Evolutionary conservation across 257 asterid species (phyloP), one percentile per base, ranked within the genome.

Genomic region (Gynochthodes officinalis): DNA sequence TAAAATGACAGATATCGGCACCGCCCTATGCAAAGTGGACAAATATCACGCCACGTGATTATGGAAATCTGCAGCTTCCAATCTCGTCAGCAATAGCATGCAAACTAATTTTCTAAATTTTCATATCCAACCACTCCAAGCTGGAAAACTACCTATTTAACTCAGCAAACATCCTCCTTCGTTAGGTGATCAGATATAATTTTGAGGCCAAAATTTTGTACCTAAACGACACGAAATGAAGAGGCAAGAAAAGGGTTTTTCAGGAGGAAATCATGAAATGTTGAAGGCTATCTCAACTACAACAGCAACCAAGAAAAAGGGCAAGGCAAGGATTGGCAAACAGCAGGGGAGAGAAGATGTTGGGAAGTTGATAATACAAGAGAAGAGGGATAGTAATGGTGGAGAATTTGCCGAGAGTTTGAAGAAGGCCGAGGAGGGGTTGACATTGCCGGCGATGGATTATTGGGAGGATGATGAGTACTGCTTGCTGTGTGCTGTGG

Each of bases 401-500:
- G 57, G 73, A 28, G 58, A 60, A 54, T 78, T 72, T 2, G 71
- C 54, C 2, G 62, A n/a, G 4, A 4, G 4, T 0, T 69, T 72
- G 57, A 4, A 48, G 48, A 62, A 39, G 18, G 64, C 12, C 65
- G 78, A 68, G 64, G 46, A 28, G 11, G 16, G 7, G 49, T 10
- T 21, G 42, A 23, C 5, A 40, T 49, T 52, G 60, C 52, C 6
- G 48, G 83, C 25, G 53, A 19, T 42, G 73, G 78, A 43, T 16
- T 53, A 40, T 25, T 59, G 63, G 63, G 63, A 72, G 76, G 71
- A 78, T 12, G 84, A 77, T 33, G 77, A 80, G 81, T 72, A 67
- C 39, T 73, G 78, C 58, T 71, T 42, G 74, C 78, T 84, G 81
- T 78, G 78, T 64, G 85, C 63, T 53, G 83, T 75, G 67, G 87